Conservation (phyloP, 345 rosid genomes). For the Garcia nutans region DNA sequence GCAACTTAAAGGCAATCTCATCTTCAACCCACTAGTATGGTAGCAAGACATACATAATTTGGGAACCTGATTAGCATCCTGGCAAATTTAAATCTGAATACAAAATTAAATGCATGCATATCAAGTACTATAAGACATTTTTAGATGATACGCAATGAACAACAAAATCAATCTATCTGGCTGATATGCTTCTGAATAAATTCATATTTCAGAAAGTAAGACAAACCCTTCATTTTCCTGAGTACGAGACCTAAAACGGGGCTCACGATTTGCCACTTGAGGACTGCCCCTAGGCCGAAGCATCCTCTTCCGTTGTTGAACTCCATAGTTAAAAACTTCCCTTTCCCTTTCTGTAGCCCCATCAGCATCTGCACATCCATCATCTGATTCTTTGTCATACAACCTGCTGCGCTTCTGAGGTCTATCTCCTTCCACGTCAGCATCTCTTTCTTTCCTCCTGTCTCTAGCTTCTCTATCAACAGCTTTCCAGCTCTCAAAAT, state of each 20-base stretch:
- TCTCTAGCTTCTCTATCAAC: constrained; percentile 73
- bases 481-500: constrained; percentile 66
- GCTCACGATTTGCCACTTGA: constrained; percentile 66
- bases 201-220: constrained; percentile 16
- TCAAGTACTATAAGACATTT: not conserved
- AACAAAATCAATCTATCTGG: constrained; percentile 16
- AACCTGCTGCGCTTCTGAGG: constrained; percentile 72
- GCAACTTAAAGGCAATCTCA: not conserved
- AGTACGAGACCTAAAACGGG: constrained; percentile 55
- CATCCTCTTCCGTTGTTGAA: constrained; percentile 97
- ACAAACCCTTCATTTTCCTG: constrained; percentile 92
- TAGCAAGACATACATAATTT: not conserved
- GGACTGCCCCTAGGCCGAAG: constrained; percentile 93
- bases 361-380: constrained; percentile 83
- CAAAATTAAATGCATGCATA: not conserved
- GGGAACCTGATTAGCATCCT: not conserved
- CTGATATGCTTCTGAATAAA: constrained; percentile 22
- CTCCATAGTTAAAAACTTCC: constrained; percentile 73
- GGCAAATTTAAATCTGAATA: not conserved
- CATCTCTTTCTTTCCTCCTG: constrained; percentile 81
- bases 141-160: not conserved
- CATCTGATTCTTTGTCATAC: constrained; percentile 80
- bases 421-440: constrained; percentile 73
- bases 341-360: constrained; percentile 77
- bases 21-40: not conserved